phyloP scores from a whole-genome alignment of 257 asterid species.

The Ilex aquifolium region DNA sequence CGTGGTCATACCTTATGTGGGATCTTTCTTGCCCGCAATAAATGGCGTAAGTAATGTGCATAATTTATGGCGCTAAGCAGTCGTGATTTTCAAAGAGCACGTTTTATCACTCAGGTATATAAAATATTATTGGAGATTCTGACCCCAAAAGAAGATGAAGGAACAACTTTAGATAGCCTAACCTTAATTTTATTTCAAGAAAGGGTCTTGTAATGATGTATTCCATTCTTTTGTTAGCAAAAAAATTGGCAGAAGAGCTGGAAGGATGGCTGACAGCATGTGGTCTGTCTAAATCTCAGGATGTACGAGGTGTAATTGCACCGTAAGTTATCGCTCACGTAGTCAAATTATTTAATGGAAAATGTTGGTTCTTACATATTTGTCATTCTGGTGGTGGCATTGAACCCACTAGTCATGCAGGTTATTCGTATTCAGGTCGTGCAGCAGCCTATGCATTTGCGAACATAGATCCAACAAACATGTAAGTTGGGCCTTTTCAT shows the following conservation, averaged over 20 bases:
- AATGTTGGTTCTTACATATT: slow-evolving; percentile 13
- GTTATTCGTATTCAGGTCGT: slow-evolving; percentile 94
- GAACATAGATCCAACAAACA: slow-evolving; percentile 75
- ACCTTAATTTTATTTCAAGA: neutral
- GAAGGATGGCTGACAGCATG: slow-evolving; percentile 77
- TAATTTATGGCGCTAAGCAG: too few species aligned
- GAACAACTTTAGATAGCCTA: too few species aligned
- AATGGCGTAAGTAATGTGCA: too few species aligned
- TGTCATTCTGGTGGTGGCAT: slow-evolving; percentile 14
- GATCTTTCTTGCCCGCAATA: too few species aligned
- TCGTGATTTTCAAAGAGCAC: too few species aligned
- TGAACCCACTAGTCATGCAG: slow-evolving; percentile 80
- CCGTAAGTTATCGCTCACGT: slow-evolving; percentile 55
- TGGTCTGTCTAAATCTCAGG: slow-evolving; percentile 61
- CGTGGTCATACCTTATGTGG: too few species aligned
- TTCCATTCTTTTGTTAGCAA: slow-evolving; percentile 40
- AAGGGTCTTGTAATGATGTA: slow-evolving; percentile 12
- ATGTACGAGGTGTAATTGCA: slow-evolving; percentile 95
- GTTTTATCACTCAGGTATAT: too few species aligned
- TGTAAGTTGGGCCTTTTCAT: slow-evolving; percentile 31
- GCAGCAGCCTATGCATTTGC: slow-evolving; percentile 99
- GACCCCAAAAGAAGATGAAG: too few species aligned
- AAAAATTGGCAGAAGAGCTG: slow-evolving; percentile 62
- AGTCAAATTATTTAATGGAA: slow-evolving; percentile 6
- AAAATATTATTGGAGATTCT: too few species aligned